Percentiles rank a stretch among this genome's conserved stretches.
These are phyloP conservation scores for Collybia mongolica DNA, from an alignment of 768 basidiomycete species.

Conservation along the genomic window DNA sequence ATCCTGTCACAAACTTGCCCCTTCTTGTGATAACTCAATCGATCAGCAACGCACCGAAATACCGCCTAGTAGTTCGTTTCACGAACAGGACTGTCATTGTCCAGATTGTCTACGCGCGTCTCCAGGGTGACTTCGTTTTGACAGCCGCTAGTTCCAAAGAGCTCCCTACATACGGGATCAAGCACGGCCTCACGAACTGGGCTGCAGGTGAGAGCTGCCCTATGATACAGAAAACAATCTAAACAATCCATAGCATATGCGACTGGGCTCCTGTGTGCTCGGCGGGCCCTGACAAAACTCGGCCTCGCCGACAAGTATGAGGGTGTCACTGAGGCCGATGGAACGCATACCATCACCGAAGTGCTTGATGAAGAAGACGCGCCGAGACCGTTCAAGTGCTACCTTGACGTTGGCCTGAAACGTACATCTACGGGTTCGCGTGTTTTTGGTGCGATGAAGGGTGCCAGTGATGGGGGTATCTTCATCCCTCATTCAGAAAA, in stretches of 20 bases:
- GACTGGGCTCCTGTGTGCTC: slow-evolving; percentile 92
- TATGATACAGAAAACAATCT: background rate
- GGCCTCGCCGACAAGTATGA: slow-evolving; percentile 98
- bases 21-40: background rate
- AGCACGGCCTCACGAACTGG: slow-evolving; percentile 99
- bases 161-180: slow-evolving; percentile 94
- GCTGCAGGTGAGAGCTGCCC: slow-evolving; percentile 65
- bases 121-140: slow-evolving; percentile 95
- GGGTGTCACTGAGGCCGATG: slow-evolving; percentile 90
- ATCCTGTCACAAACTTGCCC: too few species aligned
- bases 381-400: slow-evolving; percentile 98
- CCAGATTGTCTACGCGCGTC: slow-evolving; percentile 94
- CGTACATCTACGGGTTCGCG: slow-evolving; percentile 97
- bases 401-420: slow-evolving; percentile 97
- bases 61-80: slow-evolving; percentile 98
- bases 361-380: slow-evolving; percentile 87
- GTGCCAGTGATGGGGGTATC: slow-evolving; percentile 96
- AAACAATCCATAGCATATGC: slow-evolving; percentile 71
- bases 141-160: slow-evolving; percentile 86
- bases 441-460: slow-evolving; percentile 98
- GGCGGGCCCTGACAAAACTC: slow-evolving; percentile 92
- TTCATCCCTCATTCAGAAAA: slow-evolving; percentile 97
- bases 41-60: slow-evolving; percentile 89
- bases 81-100: slow-evolving; percentile 96
- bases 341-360: slow-evolving; percentile 81